Base-by-base conservation (phyloP, 2,329 filamentous ascomycete species). In the Lachnellula willkommii region DNA sequence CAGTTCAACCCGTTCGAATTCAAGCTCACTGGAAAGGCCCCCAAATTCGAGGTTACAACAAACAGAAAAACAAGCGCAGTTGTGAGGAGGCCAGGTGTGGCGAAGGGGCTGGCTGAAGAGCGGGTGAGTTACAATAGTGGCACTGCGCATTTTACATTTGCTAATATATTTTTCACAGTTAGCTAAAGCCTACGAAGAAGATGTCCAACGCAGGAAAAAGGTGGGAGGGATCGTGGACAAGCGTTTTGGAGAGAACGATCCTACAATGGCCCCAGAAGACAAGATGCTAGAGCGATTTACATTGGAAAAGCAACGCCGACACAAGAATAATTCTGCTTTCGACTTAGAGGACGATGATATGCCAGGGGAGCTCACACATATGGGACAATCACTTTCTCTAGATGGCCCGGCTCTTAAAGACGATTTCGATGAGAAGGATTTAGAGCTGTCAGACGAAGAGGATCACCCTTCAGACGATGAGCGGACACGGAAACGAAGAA, bases 1-100 rank as follows among this genome's bases (percentile, higher is more conserved):
- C 88, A 92, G 64, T 97, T 97, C 81, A 99, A 99, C 71, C 94
- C 94, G 0, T 99, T 99, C 73, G 94, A 99, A 69, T 83, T 96
- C 70, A 95, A 95, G 73, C 84, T 88, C 56, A 84, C 87, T 42
- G 79, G 85, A 1, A 81, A 87, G 57, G 88, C 86, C 0, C 85
- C 85, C 55, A 97, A 97, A 68, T 95, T 95, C 62, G 85, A 93
- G 45, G 87, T 92, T 46, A 91, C 89, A 0, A 92, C 80, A 52
- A 83, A 82, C 60, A 81, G 77, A 68, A 76, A 78, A 28, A 75
- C 78, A 26, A 83, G 80, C 61, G 80, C 80, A 49, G 72, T 87
- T 60, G 78, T 87, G 61, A 88, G 87, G 35, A 80, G 92, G 52
- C 94, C 94, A 2, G 89, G 89, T 47, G 83, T 94, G 56, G 87